Percentiles rank a stretch among this genome's conserved stretches.
These are phyloP conservation scores for Phaffia australis DNA, from an alignment of 768 basidiomycete genomes.

Conservation along the genomic window DNA sequence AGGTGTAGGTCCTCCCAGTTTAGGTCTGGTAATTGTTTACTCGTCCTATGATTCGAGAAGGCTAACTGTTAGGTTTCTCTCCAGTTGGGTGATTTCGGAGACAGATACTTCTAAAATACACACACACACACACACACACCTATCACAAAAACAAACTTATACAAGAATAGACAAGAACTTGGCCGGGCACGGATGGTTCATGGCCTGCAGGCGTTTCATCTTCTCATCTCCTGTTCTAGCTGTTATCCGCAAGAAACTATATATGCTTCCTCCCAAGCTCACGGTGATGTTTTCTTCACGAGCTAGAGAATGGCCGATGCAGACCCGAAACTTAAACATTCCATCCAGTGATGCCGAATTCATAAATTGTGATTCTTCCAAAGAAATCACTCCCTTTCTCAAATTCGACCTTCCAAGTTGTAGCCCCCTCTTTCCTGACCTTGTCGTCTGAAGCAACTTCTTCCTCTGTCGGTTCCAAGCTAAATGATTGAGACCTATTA, in stretches of 20 bases:
- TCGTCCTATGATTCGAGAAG: no score
- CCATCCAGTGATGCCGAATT: slow-evolving; percentile 16
- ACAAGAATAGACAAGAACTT: no score
- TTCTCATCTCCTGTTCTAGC: no score
- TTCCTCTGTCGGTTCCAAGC: neutral
- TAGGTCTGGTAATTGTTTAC: slow-evolving; percentile 35
- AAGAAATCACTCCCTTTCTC: slow-evolving; percentile 27
- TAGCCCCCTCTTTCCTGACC: slow-evolving; percentile 34
- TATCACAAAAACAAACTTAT: no score
- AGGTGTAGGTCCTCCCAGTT: neutral
- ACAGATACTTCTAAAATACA: slow-evolving; percentile 37
- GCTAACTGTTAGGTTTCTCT: slow-evolving; percentile 59
- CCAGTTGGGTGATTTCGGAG: slow-evolving; percentile 95
- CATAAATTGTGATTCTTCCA: slow-evolving; percentile 25
- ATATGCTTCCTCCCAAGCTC: no score
- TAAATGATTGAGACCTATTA: slow-evolving; percentile 18
- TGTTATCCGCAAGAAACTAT: no score
- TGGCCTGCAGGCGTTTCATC: no score
- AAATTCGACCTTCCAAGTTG: slow-evolving; percentile 16
- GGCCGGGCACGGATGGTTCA: no score
- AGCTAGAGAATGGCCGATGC: no score
- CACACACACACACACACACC: no score
- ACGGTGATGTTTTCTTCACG: no score
- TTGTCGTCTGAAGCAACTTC: slow-evolving; percentile 30
- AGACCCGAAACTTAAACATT: neutral